Percentiles rank a stretch among this genome's conserved stretches.
These are phyloP conservation scores for Tolypocladium sp. DNA, from an alignment of 2,329 filamentous ascomycete species.

Conservation along the genomic window DNA sequence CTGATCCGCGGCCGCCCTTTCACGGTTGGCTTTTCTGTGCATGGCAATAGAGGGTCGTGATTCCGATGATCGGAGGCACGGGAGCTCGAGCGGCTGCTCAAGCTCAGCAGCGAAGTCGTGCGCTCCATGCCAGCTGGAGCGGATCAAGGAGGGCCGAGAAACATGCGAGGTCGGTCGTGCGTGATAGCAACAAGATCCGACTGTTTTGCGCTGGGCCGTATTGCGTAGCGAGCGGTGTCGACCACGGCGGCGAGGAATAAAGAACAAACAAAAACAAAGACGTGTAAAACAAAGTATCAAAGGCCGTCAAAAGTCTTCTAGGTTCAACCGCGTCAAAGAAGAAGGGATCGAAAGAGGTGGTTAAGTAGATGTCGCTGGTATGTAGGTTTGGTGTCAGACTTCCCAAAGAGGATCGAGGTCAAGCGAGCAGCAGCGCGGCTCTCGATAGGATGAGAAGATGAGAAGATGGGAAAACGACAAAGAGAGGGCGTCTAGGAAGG, in stretches of 20 bases:
- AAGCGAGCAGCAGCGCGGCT: background rate
- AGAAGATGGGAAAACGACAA: background rate
- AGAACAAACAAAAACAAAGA: too few species aligned
- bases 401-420: background rate
- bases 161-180: background rate
- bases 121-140: constrained; percentile 13
- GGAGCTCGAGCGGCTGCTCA: constrained; percentile 25
- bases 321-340: background rate
- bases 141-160: background rate
- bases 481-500: background rate
- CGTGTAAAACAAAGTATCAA: too few species aligned
- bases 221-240: too few species aligned
- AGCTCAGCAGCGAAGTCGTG: constrained; percentile 19
- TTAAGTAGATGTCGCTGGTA: background rate
- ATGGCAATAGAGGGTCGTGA: constrained; percentile 23
- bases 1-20: constrained; percentile 31
- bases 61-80: constrained; percentile 18
- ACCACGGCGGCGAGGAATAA: too few species aligned
- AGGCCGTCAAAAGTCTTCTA: background rate
- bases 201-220: background rate
- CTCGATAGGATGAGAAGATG: background rate
- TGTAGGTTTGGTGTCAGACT: background rate
- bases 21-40: constrained; percentile 18
- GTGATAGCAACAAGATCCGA: background rate
- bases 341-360: background rate